Evolutionary conservation across 2,329 filamentous ascomycete genomes (phyloP), one percentile per base, ranked within the genome.

Genomic region (Ceratocystis colombiana): DNA sequence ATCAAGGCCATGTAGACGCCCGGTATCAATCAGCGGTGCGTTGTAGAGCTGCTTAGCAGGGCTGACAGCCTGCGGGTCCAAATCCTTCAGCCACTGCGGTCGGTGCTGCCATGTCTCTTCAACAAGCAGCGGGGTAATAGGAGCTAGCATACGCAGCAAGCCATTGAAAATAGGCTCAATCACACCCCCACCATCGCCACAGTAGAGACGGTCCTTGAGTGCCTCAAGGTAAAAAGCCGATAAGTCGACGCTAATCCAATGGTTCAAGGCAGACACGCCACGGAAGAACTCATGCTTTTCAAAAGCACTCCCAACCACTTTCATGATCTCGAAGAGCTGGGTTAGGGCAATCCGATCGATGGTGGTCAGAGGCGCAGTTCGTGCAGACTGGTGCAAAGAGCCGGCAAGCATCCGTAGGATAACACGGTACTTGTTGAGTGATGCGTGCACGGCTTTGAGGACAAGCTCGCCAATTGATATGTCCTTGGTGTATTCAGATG

Each of bases 211-310:
- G 72, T 99, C 94, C 75, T 99, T 99, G 71, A 92, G 80, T 0
- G 89, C 86, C 75, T 99, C 94, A 67, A 99, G 84, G 74, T 97
- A 99, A 75, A 96, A 96, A 0, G 93, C 88, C 0, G 91, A 96
- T 28, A 99, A 81, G 70, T 96, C 89, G 28, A 81, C 85, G 66
- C 86, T 85, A 68, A 96, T 81, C 86, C 92, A 96, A 69, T 84
- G 83, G 75, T 92, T 95, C 69, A 97, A 80, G 3, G 82, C 76
- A 68, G 80, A 84, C 5, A 91, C 79, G 12, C 83, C 92, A 75
- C 85, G 88, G 80, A 90, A 87, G 75, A 96, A 96, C 72, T 96
- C 89, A 72, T 89, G 88, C 30, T 83, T 83, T 45, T 82, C 76
- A 72, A 87, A 91, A 25, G 87, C 82, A 17, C 79, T 77, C 69